These are phyloP conservation scores for Mycena rebaudengoi DNA, from an alignment of 768 basidiomycete genomes.

Conservation along the genomic window DNA sequence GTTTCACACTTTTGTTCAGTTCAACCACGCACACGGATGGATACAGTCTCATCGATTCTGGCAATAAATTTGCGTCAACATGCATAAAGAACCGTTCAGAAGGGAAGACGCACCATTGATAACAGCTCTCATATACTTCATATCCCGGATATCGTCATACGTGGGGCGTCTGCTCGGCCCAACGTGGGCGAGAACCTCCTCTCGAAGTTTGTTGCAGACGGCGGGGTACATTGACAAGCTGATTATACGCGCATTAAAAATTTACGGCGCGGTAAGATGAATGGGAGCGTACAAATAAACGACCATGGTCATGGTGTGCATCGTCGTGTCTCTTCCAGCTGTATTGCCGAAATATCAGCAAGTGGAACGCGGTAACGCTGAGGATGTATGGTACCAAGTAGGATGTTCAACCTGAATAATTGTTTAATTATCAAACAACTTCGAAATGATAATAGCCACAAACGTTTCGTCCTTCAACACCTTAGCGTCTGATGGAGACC, in stretches of 20 bases:
- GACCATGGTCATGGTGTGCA: constrained; percentile 43
- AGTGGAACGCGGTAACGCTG: not conserved
- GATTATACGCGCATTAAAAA: not conserved
- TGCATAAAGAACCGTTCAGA: not conserved
- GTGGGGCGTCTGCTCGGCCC: constrained; percentile 56
- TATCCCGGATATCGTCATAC: constrained; percentile 62
- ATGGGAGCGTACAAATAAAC: constrained; percentile 40
- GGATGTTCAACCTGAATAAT: constrained; percentile 19
- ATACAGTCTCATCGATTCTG: constrained; percentile 64
- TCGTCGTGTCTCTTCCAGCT: constrained; percentile 34
- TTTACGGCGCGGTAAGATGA: not conserved
- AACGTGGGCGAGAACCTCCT: constrained; percentile 58
- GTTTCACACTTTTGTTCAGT: too few species aligned
- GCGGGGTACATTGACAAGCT: constrained; percentile 48
- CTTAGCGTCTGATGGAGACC: constrained; percentile 42
- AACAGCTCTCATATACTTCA: constrained; percentile 69
- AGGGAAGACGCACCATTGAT: constrained; percentile 56
- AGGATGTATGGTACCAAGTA: constrained; percentile 7
- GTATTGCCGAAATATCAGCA: not conserved
- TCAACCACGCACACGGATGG: constrained; percentile 53
- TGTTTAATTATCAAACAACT: not conserved
- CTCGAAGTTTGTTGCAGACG: constrained; percentile 54
- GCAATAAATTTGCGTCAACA: not conserved
- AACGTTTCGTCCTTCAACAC: constrained; percentile 54
- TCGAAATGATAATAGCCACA: not conserved